Evolutionary conservation across 805 yeast species (phyloP).

Genomic region (Wickerhamomyces ciferrii): DNA sequence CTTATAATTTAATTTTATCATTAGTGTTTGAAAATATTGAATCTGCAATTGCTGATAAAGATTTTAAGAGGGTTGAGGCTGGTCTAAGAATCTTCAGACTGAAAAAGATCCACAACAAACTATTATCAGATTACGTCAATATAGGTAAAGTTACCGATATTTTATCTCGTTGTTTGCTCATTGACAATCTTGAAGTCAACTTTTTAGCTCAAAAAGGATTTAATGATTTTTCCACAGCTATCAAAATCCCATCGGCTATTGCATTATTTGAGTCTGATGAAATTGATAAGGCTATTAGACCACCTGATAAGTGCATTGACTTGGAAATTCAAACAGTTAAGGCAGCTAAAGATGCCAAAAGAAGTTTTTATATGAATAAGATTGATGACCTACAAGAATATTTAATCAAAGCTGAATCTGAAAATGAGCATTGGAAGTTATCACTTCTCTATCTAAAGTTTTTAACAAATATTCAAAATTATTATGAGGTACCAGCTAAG

Average conservation of each 20-base stretch:
- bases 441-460: slow-evolving; percentile 43
- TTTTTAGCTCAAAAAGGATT: slow-evolving; percentile 49
- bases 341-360: slow-evolving; percentile 58
- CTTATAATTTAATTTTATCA: slow-evolving; percentile 51
- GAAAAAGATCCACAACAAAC: slow-evolving; percentile 50
- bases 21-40: slow-evolving; percentile 43
- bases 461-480: slow-evolving; percentile 47
- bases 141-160: slow-evolving; percentile 41
- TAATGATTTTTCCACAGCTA: slow-evolving; percentile 29
- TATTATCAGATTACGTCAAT: slow-evolving; percentile 53
- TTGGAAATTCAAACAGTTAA: slow-evolving; percentile 54
- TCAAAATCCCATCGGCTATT: slow-evolving; percentile 46
- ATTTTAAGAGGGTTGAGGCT: slow-evolving; percentile 55
- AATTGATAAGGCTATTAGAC: slow-evolving; percentile 40
- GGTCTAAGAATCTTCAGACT: slow-evolving; percentile 54
- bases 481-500: slow-evolving; percentile 41
- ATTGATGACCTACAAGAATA: slow-evolving; percentile 37
- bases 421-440: slow-evolving; percentile 51
- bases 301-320: slow-evolving; percentile 55
- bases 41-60: slow-evolving; percentile 41
- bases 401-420: slow-evolving; percentile 21
- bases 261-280: slow-evolving; percentile 44
- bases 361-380: slow-evolving; percentile 34
- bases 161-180: slow-evolving; percentile 46
- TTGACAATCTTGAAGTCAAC: slow-evolving; percentile 53